A percentile compares a stretch with the other conserved stretches of the same genome.
phyloP scores from a whole-genome alignment of 2,329 filamentous ascomycete species.

The Sclerotinia spermophila region DNA sequence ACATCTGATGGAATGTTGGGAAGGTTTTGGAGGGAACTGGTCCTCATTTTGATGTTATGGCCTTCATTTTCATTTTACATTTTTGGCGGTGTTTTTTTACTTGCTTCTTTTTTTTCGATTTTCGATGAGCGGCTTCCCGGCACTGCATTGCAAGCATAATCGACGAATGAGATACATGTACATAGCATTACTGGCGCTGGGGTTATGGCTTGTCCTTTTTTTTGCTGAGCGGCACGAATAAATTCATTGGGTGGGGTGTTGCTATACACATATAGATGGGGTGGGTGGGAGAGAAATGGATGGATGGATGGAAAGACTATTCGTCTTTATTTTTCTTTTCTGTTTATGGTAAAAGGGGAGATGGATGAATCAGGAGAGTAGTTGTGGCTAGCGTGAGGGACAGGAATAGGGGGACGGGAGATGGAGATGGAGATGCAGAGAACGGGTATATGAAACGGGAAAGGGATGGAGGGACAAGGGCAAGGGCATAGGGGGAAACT shows the following conservation, averaged over 20 bases:
- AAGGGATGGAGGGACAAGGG: neutral
- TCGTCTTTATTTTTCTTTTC: neutral
- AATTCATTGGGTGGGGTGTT: slow-evolving; percentile 11
- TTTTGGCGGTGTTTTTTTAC: neutral
- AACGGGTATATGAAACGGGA: too few species aligned
- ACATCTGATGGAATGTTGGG: neutral
- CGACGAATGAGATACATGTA: slow-evolving; percentile 15
- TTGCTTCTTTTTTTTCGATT: neutral
- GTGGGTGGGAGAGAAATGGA: neutral
- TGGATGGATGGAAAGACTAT: neutral
- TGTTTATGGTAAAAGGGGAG: neutral
- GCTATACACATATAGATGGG: slow-evolving; percentile 7
- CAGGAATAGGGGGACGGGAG: neutral
- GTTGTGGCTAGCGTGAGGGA: neutral
- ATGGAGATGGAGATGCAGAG: neutral
- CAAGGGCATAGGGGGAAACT: neutral
- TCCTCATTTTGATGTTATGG: neutral
- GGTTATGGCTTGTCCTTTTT: neutral
- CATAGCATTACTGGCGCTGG: slow-evolving; percentile 19
- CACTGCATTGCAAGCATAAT: slow-evolving; percentile 9
- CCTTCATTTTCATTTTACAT: neutral
- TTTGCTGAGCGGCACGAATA: neutral
- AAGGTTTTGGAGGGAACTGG: neutral
- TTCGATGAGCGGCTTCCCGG: slow-evolving; percentile 4
- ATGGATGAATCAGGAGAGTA: neutral